A percentile compares a stretch with the other conserved stretches of the same genome.
Conservation (phyloP, 2,329 filamentous ascomycete genomes). For the Penicillium rolfsii region DNA sequence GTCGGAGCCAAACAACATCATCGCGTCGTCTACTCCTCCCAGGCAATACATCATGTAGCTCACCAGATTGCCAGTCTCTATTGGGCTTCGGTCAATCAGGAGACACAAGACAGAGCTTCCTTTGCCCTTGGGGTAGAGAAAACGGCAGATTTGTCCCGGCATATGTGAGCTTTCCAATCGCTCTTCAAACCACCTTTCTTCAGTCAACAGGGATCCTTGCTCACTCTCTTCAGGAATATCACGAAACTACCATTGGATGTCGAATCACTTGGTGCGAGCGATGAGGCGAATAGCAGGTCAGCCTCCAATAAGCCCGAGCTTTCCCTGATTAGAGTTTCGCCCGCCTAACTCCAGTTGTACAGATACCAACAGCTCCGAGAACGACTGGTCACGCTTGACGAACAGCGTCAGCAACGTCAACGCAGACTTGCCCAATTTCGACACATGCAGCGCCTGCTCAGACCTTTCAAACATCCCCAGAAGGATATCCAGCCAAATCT, state of each 20-base stretch:
- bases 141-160: constrained; percentile 45
- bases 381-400: constrained; percentile 51
- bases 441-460: constrained; percentile 51
- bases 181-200: not conserved
- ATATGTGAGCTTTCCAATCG: constrained; percentile 34
- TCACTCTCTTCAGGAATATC: constrained; percentile 39
- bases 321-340: constrained; percentile 23
- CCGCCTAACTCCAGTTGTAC: constrained; percentile 32
- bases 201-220: constrained; percentile 9
- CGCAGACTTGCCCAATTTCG: constrained; percentile 53
- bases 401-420: constrained; percentile 50
- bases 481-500: constrained; percentile 59
- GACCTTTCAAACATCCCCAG: constrained; percentile 55
- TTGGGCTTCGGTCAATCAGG: constrained; percentile 53
- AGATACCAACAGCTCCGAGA: constrained; percentile 49
- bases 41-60: constrained; percentile 59
- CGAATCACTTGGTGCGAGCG: constrained; percentile 34
- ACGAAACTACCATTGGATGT: constrained; percentile 43
- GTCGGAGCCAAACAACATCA: constrained; percentile 56
- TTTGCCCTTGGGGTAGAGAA: constrained; percentile 40
- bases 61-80: constrained; percentile 60
- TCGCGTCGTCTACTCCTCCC: constrained; percentile 56
- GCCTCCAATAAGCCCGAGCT: constrained; percentile 14
- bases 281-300: constrained; percentile 41
- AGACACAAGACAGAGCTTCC: constrained; percentile 29